These are phyloP conservation scores for Diutina ranongensis DNA, from an alignment of 1,139 yeast species.

Conservation along the genomic window DNA sequence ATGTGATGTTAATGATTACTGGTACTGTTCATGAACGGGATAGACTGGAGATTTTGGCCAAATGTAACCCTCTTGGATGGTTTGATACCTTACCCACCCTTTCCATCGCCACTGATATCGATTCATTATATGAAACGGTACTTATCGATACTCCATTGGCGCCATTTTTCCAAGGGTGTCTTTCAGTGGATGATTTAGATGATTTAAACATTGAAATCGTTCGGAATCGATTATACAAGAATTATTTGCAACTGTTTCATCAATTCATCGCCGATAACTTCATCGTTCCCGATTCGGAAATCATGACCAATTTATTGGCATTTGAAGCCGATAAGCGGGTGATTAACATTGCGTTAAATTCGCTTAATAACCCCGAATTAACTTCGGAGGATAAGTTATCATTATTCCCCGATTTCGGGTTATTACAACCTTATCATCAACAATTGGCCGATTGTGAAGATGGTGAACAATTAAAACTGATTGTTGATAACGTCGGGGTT, in stretches of 20 bases:
- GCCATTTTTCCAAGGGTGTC: constrained; percentile 85
- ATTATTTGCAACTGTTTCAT: constrained; percentile 82
- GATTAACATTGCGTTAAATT: constrained; percentile 82
- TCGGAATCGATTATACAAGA: constrained; percentile 83
- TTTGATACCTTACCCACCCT: constrained; percentile 94
- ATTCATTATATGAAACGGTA: constrained; percentile 86
- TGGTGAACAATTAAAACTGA: constrained; percentile 65
- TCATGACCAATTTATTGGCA: constrained; percentile 64
- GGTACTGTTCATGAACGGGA: constrained; percentile 96
- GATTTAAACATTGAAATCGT: constrained; percentile 93
- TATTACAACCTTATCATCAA: constrained; percentile 67
- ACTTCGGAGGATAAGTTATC: constrained; percentile 55
- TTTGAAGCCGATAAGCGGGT: constrained; percentile 96
- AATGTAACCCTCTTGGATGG: constrained; percentile 98
- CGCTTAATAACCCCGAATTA: constrained; percentile 68
- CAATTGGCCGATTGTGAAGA: constrained; percentile 73
- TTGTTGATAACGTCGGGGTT: constrained; percentile 65
- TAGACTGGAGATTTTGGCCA: constrained; percentile 68
- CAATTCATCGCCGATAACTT: constrained; percentile 49
- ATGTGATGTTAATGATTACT: constrained; percentile 89
- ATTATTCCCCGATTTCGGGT: constrained; percentile 73
- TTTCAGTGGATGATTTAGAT: constrained; percentile 88
- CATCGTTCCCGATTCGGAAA: constrained; percentile 67
- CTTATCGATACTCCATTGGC: constrained; percentile 95
- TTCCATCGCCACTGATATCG: constrained; percentile 89